Conservation (phyloP, 2,329 filamentous ascomycete species). For the Neoarthrinium moseri region DNA sequence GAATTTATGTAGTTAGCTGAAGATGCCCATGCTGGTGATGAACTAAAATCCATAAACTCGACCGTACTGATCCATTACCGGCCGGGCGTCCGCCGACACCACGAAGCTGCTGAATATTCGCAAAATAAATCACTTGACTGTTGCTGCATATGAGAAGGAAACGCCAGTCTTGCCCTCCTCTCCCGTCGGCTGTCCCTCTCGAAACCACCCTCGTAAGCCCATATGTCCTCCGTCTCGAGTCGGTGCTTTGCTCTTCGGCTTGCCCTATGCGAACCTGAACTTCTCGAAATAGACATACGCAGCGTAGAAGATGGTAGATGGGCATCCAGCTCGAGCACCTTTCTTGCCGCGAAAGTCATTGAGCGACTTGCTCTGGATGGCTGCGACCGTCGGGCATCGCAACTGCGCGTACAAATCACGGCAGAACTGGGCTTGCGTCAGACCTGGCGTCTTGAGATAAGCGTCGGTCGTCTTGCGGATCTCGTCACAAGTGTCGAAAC, state of each 20-base stretch:
- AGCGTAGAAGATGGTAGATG: slow-evolving; percentile 47
- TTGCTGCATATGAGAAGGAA: no score
- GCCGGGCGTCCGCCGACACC: no score
- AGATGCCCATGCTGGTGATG: no score
- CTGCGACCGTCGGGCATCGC: slow-evolving; percentile 27
- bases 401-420: slow-evolving; percentile 38
- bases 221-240: slow-evolving; percentile 43
- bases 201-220: no score
- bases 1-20: no score
- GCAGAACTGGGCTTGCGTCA: slow-evolving; percentile 50
- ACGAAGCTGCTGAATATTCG: no score
- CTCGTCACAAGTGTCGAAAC: slow-evolving; percentile 59
- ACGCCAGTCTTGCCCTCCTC: no score
- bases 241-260: slow-evolving; percentile 51
- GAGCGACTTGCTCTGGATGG: slow-evolving; percentile 39
- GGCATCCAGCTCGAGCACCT: slow-evolving; percentile 44
- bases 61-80: no score
- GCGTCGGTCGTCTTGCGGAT: slow-evolving; percentile 54
- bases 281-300: slow-evolving; percentile 62
- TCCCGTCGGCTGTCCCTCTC: no score
- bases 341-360: slow-evolving; percentile 47
- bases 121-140: no score
- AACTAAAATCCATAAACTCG: no score
- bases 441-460: slow-evolving; percentile 41
- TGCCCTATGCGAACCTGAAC: slow-evolving; percentile 47